Evolutionary conservation across 208 protist genomes (phyloP).

Genomic region (Trypanosoma theileri): DNA sequence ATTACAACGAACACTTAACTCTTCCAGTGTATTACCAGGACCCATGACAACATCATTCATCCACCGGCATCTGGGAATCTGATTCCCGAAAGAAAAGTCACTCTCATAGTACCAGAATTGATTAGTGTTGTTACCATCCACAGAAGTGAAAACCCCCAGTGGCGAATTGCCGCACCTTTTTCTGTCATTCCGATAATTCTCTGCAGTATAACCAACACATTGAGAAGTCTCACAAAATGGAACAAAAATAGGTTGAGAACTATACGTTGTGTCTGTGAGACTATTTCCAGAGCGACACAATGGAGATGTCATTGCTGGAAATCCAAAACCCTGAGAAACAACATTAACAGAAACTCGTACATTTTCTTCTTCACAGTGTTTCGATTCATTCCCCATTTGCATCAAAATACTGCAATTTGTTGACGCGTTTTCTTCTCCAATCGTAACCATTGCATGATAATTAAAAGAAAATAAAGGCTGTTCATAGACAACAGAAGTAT

Average conservation of each 20-base stretch:
- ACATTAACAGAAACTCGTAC: not conserved
- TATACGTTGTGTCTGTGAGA: conserved; percentile 3
- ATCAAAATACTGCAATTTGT: not conserved
- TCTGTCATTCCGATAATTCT: not conserved
- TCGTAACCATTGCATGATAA: not conserved
- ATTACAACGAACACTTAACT: conserved; percentile 2
- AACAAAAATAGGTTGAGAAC: conserved; percentile 3
- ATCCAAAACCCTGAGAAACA: too few species aligned
- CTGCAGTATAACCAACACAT: conserved; percentile 2
- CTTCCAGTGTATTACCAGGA: not conserved
- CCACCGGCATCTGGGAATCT: not conserved
- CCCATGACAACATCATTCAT: conserved; percentile 3
- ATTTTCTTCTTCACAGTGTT: not conserved
- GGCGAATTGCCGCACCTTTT: not conserved
- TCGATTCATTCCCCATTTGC: not conserved
- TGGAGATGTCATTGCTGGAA: not conserved
- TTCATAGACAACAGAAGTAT: not conserved
- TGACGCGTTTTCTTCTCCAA: not conserved
- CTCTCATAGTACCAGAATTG: conserved; percentile 4
- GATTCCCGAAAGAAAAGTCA: not conserved
- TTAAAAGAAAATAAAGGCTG: not conserved
- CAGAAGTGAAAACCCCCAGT: not conserved
- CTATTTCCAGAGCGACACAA: conserved; percentile 2
- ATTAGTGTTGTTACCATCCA: conserved; percentile 9
- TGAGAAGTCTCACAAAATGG: not conserved